Percentiles rank a stretch among this genome's conserved stretches.
Evolutionary conservation across 768 basidiomycete species (phyloP).

Genomic region (Wakefieldia striispora): DNA sequence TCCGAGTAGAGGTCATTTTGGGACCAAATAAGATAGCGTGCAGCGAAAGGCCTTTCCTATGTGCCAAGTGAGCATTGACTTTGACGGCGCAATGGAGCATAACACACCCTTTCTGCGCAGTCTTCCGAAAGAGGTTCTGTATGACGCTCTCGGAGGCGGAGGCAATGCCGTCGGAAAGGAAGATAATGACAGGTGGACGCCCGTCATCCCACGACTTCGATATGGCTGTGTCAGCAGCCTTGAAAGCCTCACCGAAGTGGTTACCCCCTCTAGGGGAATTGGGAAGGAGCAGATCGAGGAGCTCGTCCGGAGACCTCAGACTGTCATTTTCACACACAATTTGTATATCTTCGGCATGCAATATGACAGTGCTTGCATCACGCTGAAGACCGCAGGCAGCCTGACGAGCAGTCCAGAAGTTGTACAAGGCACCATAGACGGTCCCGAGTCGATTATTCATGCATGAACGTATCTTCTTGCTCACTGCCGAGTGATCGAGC

Average conservation of each 20-base stretch:
- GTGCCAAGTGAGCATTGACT: neutral
- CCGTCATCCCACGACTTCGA: constrained; percentile 43
- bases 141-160: constrained; percentile 33
- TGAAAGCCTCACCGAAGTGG: constrained; percentile 41
- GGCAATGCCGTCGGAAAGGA: too few species aligned
- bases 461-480: constrained; percentile 27
- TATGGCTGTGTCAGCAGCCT: constrained; percentile 37
- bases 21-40: constrained; percentile 57
- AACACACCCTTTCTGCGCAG: constrained; percentile 41
- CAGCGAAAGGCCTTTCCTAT: constrained; percentile 53
- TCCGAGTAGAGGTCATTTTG: constrained; percentile 11
- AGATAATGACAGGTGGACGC: too few species aligned
- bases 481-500: constrained; percentile 35
- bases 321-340: constrained; percentile 42
- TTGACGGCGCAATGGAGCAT: neutral
- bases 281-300: constrained; percentile 40
- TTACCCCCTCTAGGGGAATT: constrained; percentile 41
- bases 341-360: constrained; percentile 35
- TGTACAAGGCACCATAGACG: constrained; percentile 49
- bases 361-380: constrained; percentile 55
- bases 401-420: constrained; percentile 53
- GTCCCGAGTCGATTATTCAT: constrained; percentile 55
- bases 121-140: constrained; percentile 35
- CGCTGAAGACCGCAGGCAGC: constrained; percentile 35
- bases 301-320: constrained; percentile 38